phyloP scores from a whole-genome alignment of 352 stramenopile species.

The Globisporangium spinosum region DNA sequence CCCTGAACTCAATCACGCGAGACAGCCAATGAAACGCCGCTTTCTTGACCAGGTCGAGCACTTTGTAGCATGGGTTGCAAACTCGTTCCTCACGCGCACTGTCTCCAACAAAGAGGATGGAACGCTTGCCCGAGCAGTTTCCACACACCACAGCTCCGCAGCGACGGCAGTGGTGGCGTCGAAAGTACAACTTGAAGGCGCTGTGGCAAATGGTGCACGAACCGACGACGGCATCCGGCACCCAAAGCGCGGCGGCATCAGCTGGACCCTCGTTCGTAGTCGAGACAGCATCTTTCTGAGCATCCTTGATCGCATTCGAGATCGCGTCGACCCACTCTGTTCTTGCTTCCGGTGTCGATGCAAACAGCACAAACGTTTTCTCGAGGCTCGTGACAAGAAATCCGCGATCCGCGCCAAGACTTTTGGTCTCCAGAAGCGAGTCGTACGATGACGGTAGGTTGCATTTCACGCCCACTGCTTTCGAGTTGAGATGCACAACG shows the following conservation, averaged over 20 bases:
- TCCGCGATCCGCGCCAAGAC: slow-evolving; percentile 47
- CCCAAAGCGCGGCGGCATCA: slow-evolving; percentile 68
- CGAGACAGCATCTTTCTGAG: slow-evolving; percentile 31
- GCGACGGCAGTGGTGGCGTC: slow-evolving; percentile 74
- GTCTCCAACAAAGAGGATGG: slow-evolving; percentile 71
- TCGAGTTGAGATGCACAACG: slow-evolving; percentile 69
- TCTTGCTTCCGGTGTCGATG: slow-evolving; percentile 38
- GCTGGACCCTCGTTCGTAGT: slow-evolving; percentile 34
- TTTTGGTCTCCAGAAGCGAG: slow-evolving; percentile 43
- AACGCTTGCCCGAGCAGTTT: slow-evolving; percentile 62
- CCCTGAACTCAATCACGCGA: slow-evolving; percentile 63
- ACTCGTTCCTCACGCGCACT: slow-evolving; percentile 61
- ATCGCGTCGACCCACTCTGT: slow-evolving; percentile 63
- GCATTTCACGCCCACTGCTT: slow-evolving; percentile 61
- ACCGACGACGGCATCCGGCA: slow-evolving; percentile 64
- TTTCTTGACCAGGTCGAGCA: slow-evolving; percentile 65
- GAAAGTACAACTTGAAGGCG: slow-evolving; percentile 74
- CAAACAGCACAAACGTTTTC: slow-evolving; percentile 82
- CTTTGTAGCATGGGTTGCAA: slow-evolving; percentile 61
- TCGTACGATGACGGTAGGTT: slow-evolving; percentile 50
- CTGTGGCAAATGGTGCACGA: slow-evolving; percentile 65
- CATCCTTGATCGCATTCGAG: slow-evolving; percentile 43
- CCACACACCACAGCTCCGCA: slow-evolving; percentile 79
- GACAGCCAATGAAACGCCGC: slow-evolving; percentile 67
- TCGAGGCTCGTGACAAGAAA: slow-evolving; percentile 79